These are phyloP conservation scores for Quercus lobata DNA, from an alignment of 331 rosid genomes.

Conservation along the genomic window DNA sequence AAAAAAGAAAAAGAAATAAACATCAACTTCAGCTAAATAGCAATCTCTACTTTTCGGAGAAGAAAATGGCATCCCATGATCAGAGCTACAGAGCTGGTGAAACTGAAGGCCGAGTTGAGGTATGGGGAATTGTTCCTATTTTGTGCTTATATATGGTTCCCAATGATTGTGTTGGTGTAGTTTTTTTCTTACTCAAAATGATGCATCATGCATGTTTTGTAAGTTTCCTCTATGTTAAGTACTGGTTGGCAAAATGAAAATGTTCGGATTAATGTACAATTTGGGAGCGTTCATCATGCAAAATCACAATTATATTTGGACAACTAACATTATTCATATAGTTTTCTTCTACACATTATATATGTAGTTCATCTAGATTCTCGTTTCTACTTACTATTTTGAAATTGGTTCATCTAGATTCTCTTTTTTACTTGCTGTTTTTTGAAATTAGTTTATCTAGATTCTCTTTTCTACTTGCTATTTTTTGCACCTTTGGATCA, in stretches of 20 bases:
- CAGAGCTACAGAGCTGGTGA: conserved; percentile 50
- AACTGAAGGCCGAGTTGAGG: conserved; percentile 58
- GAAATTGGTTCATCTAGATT: too few relatives aligned
- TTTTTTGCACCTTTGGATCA: background rate
- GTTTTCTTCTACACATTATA: background rate
- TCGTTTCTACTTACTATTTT: too few relatives aligned
- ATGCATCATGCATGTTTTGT: too few relatives aligned
- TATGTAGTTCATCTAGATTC: background rate
- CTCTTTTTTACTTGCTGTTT: too few relatives aligned
- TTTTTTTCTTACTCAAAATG: background rate
- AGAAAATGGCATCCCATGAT: conserved; percentile 55
- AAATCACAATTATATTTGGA: too few relatives aligned
- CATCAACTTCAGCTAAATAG: background rate
- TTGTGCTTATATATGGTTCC: background rate
- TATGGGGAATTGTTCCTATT: background rate
- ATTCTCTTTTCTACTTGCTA: too few relatives aligned
- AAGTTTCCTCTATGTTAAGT: too few relatives aligned
- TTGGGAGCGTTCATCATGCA: background rate
- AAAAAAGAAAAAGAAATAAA: background rate
- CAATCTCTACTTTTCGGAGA: background rate
- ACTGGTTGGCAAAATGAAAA: too few relatives aligned
- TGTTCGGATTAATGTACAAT: too few relatives aligned
- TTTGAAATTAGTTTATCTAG: too few relatives aligned
- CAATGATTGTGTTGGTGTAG: background rate
- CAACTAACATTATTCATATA: too few relatives aligned